phyloP scores from a whole-genome alignment of 2,329 filamentous ascomycete species.

The Fusarium abutilonis region DNA sequence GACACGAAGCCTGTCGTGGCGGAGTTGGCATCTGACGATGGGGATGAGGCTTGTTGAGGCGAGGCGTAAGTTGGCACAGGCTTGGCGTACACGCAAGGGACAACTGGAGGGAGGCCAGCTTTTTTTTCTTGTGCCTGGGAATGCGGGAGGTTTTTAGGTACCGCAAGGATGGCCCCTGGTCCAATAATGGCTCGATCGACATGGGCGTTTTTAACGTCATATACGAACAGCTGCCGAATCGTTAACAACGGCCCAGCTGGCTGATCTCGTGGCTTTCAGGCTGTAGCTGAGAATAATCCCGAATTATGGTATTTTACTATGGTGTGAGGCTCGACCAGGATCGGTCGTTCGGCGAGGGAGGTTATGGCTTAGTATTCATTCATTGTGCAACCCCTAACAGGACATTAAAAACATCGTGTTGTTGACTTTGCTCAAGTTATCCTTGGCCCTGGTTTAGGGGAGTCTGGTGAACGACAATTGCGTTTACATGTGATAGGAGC shows the following conservation, averaged over 20 bases:
- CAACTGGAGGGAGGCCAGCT: conserved; percentile 30
- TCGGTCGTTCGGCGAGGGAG: conserved; percentile 13
- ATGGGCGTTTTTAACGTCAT: conserved; percentile 21
- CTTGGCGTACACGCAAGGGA: conserved; percentile 21
- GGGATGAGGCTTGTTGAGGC: conserved; percentile 45
- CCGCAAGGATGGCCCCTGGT: conserved; percentile 30
- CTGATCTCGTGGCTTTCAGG: background rate
- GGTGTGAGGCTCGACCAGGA: conserved; percentile 22
- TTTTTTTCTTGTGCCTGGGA: conserved; percentile 37
- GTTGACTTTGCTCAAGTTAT: background rate
- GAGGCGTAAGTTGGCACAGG: conserved; percentile 33
- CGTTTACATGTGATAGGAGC: conserved; percentile 20
- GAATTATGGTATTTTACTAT: conserved; percentile 7
- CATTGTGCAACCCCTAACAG: conserved; percentile 21
- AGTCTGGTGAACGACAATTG: background rate
- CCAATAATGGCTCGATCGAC: conserved; percentile 31
- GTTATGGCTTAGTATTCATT: conserved; percentile 27
- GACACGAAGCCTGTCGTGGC: conserved; percentile 44
- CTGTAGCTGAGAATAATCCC: too few relatives aligned
- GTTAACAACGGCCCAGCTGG: conserved; percentile 15
- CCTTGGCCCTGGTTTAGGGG: conserved; percentile 1
- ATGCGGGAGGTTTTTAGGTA: conserved; percentile 29
- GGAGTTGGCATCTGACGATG: conserved; percentile 45
- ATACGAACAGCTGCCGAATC: conserved; percentile 10
- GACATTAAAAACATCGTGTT: conserved; percentile 13